Evolutionary conservation across 305 asterid genomes (phyloP), one percentile per base, ranked within the genome.

Genomic region (Plantago coronopus): DNA sequence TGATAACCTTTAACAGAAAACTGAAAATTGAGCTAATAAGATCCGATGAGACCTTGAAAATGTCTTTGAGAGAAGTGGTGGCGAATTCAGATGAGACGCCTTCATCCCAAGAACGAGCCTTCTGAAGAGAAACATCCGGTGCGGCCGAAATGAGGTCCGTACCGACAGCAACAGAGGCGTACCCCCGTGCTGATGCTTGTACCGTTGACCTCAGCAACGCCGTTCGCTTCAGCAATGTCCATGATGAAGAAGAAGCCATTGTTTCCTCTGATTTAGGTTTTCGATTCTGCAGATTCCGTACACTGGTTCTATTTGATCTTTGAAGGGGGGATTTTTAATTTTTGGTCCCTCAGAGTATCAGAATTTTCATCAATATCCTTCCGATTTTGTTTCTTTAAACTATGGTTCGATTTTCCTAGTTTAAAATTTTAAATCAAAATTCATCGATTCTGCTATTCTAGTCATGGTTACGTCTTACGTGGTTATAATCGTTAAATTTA

Each of bases 61-160:
- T 84, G 68, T 86, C 86, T 53, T 62, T 77, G 62, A 91, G 66
- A 40, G 94, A 59, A 37, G 96, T 81, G 37, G 94, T 83, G 57
- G 96, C 72, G 70, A 91, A 91, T 48, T 91, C 82, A 69, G 96
- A 88, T 18, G 95, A 83, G 59, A 88, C 91, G 31, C 98, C 96
- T 43, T 88, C 96, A 60, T 91, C 95, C 98, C 98, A 91, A 16
- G 95, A 60, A 57, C 96, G 90, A 65, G 98, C 96, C 66, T 76
- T 84, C 79, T 86, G 96, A 61, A 91, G 93, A 59, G 96, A 76
- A 48, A 81, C 81, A 71, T 78, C 84, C 14, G 95, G 82, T 12
- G 88, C 85, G 54, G 86, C 78, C 3, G 83, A 80, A 25, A 87
- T 69, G 72, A 89, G 69, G 63, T 86, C 89, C 19, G 85, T 62